Conservation (phyloP, 2,329 filamentous ascomycete species). For the Colletotrichum chlorophyti region DNA sequence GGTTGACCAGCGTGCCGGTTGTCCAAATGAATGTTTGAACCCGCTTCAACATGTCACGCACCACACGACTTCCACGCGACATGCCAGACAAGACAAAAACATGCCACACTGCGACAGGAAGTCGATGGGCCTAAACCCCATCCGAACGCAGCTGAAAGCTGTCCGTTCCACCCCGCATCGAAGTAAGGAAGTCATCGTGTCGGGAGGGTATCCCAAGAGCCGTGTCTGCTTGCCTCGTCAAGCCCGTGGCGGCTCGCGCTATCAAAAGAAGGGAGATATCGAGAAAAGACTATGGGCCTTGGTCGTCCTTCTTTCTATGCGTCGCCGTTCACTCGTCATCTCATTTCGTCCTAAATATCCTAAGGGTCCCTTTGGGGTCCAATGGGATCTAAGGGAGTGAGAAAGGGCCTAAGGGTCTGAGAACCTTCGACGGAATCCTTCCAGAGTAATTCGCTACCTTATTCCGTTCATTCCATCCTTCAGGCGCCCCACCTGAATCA, state of each 20-base stretch:
- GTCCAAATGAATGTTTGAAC: no score
- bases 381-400: neutral
- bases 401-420: neutral
- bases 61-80: constrained; percentile 28
- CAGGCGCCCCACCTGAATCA: no score
- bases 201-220: neutral
- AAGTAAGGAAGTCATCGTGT: neutral
- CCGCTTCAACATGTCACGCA: constrained; percentile 15
- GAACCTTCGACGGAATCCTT: constrained; percentile 9
- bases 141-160: constrained; percentile 7
- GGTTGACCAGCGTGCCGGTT: neutral
- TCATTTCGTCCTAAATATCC: neutral
- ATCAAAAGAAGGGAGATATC: constrained; percentile 24
- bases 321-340: constrained; percentile 20
- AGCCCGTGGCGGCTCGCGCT: constrained; percentile 6
- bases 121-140: neutral
- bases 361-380: no score
- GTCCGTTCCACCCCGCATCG: neutral
- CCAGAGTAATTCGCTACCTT: neutral
- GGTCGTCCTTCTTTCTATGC: no score
- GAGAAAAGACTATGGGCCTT: no score
- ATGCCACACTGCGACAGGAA: no score
- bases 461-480: neutral
- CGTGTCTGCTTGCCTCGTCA: constrained; percentile 6
- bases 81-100: no score